Evolutionary conservation across 768 basidiomycete genomes (phyloP), one percentile per base, ranked within the genome.

Genomic region (Agrocybe chaxingu): DNA sequence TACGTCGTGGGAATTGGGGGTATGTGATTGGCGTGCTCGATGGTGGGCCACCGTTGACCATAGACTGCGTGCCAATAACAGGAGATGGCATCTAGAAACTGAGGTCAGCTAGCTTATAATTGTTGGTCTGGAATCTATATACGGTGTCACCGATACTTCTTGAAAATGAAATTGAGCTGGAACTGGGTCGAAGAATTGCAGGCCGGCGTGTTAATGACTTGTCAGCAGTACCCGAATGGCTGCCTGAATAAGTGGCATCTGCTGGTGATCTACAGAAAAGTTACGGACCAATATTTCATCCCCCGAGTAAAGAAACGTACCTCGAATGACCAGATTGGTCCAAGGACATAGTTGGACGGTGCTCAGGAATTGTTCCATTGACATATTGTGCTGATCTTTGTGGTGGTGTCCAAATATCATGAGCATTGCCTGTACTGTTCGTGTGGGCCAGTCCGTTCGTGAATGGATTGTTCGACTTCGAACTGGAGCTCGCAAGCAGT

Each of bases 81-180:
- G 68, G 69, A 49, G 73, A 63, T 49, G 64, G 58, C 63, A 64
- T 67, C 76, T 68, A 41, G 2, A 55, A 40, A 40, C 13, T 41
- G 53, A 30, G n/a, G 47, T 35, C n/a, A 34, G 48, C 36, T 10
- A 37, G 24, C 8, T 29, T 36, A 16, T 29, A 13, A 18, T 8
- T 32, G 2, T 38, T 18, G 42, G 11, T n/a, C 18, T 45, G 30
- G 33, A 41, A 47, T 7, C 13, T 13, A 67, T 72, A 63, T 63
- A 84, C 82, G 55, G 70, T 75, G 62, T 81, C 79, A 52, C 72
- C 73, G 57, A 74, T 71, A 55, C 72, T 75, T 48, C 75, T 74
- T 33, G 73, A 65, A 51, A 73, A 69, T n/a, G 72, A 71, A 53
- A 79, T 68, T 12, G 76, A 76, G 32, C 53, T 67, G 8, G 78